Evolutionary conservation across 1,139 yeast genomes (phyloP).

Genomic region (Diutina sp.): DNA sequence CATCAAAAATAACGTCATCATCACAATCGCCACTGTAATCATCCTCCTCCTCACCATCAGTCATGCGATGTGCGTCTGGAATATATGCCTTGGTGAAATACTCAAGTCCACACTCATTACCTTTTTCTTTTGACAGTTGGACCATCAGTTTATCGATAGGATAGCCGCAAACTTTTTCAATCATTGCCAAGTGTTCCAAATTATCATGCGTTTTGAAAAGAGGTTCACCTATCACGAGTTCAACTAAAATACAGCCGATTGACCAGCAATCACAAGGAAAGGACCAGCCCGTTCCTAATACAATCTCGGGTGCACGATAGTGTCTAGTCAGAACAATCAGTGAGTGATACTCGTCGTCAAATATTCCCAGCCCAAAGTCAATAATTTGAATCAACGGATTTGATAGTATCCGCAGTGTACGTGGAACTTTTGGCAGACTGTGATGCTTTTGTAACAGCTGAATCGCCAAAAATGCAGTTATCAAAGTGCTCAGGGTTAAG

Average conservation of each 20-base stretch:
- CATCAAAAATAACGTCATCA: constrained; percentile 19
- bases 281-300: constrained; percentile 86
- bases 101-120: constrained; percentile 31
- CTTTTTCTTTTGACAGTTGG: constrained; percentile 19
- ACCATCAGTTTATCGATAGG: constrained; percentile 27
- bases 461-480: constrained; percentile 18
- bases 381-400: constrained; percentile 81
- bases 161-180: constrained; percentile 61
- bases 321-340: constrained; percentile 89
- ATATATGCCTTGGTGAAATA: constrained; percentile 21
- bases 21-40: constrained; percentile 7
- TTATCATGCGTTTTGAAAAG: constrained; percentile 92
- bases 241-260: constrained; percentile 86
- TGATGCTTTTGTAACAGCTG: constrained; percentile 7
- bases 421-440: constrained; percentile 19
- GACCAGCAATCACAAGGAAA: constrained; percentile 96
- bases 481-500: constrained; percentile 21
- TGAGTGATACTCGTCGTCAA: constrained; percentile 88
- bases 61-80: constrained; percentile 3
- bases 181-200: constrained; percentile 87
- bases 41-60: constrained; percentile 11
- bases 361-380: constrained; percentile 94
- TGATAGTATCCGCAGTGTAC: constrained; percentile 39
- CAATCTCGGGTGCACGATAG: constrained; percentile 95
- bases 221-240: constrained; percentile 90